Evolutionary conservation across 495 filamentous ascomycete species (phyloP).

Genomic region (Penicillium silybi): DNA sequence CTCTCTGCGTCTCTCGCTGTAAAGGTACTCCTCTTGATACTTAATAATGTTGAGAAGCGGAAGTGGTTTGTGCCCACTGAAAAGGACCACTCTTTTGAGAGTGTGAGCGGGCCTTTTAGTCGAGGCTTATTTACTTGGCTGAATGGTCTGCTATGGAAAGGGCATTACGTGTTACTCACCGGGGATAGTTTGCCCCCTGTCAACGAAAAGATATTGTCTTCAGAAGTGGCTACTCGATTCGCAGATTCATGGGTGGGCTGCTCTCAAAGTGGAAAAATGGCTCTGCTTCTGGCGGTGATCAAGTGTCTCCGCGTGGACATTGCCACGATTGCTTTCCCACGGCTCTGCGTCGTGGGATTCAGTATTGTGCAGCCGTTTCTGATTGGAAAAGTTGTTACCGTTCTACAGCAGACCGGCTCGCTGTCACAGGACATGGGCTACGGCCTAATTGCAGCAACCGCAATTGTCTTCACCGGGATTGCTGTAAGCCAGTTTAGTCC

Average conservation of each 20-base stretch:
- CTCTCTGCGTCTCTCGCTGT: too few species aligned
- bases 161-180: slow-evolving; percentile 33
- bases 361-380: slow-evolving; percentile 57
- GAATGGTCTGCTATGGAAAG: slow-evolving; percentile 40
- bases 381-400: slow-evolving; percentile 42
- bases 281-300: too few species aligned
- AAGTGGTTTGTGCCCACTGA: too few species aligned
- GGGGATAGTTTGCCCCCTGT: background rate
- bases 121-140: slow-evolving; percentile 50
- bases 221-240: too few species aligned
- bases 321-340: slow-evolving; percentile 36
- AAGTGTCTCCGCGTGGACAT: too few species aligned
- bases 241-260: too few species aligned
- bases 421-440: slow-evolving; percentile 41
- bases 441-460: slow-evolving; percentile 54
- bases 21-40: too few species aligned
- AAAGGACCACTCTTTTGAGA: slow-evolving; percentile 40
- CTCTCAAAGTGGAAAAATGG: too few species aligned
- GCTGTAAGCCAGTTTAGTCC: slow-evolving; percentile 32
- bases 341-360: slow-evolving; percentile 50
- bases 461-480: slow-evolving; percentile 52
- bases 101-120: slow-evolving; percentile 43
- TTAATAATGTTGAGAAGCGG: too few species aligned
- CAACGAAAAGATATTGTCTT: too few species aligned
- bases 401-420: slow-evolving; percentile 7